Base-by-base conservation (phyloP, 2,329 filamentous ascomycete genomes). In the Fusarium citri region DNA sequence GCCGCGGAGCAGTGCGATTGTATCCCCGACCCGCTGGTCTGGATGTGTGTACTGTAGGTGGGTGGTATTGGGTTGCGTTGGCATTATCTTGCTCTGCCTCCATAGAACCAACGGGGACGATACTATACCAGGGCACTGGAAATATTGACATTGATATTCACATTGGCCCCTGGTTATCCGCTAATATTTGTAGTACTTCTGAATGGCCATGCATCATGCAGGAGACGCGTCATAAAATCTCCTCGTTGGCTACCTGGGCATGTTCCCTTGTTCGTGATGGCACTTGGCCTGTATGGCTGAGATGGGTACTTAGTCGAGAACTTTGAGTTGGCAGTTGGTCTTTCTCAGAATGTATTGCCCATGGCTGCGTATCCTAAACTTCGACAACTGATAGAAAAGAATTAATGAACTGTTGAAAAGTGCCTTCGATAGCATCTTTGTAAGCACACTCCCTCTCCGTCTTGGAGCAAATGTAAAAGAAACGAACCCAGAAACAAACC, bases 161-260 rank as follows among this genome's bases (percentile, higher is more conserved):
- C 23, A 28, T 53, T 48, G 30, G 46, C 56, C 67, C 62, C 62
- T 66, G 57, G 37, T 50, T 42, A 26, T 40, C 34, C 40, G 47
- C 46, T 18, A n/a, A n/a, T n/a, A 48, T 28, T 26, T 41, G n/a
- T 40, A 22, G n/a, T 40, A 22, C 34, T 42, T 46, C 45, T 45
- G 45, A 51, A 47, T 55, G 30, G 46, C 55, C 59, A 71, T 72
- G 64, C 68, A 71, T 57, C 63, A 75, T 73, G 73, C 70, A 75
- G 68, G 73, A 74, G 70, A 57, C 61, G 68, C 72, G 59, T 67
- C 57, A 56, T 50, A 28, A 47, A 46, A 49, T 49, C 34, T 48
- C 22, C 45, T 37, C 28, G 50, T 67, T 66, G 40, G 55, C 37
- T 63, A 63, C 26, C 28, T 15, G n/a, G 34, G 37, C 40, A 48